Evolutionary conservation across 441 rosid genomes (phyloP).

Genomic region (Macaranga tanarius): DNA sequence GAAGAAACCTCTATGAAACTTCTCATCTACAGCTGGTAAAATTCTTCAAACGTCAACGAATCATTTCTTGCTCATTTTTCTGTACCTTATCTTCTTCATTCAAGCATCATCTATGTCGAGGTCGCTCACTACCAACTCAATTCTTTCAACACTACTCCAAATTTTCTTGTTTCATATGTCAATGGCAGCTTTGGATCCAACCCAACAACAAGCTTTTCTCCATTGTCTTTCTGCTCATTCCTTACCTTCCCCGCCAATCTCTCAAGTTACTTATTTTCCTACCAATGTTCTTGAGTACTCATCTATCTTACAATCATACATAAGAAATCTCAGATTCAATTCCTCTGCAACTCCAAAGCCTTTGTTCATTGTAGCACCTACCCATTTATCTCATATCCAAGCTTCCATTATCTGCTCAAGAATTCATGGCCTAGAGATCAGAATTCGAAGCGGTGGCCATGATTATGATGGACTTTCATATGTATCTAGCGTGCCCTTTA

Average conservation of each 20-base stretch:
- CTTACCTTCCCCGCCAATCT: conserved; percentile 17
- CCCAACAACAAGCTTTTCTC: conserved; percentile 7
- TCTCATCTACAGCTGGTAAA: no score
- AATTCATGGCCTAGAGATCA: conserved; percentile 31
- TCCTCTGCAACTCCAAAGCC: conserved; percentile 48
- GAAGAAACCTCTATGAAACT: no score
- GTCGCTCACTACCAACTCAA: background rate
- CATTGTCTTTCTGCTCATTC: conserved; percentile 23
- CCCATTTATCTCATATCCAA: conserved; percentile 46
- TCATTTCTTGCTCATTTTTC: no score
- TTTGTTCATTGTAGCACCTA: conserved; percentile 49
- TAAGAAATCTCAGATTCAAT: conserved; percentile 49
- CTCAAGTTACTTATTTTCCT: conserved; percentile 12
- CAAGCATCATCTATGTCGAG: background rate
- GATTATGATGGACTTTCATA: conserved; percentile 69
- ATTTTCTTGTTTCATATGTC: background rate
- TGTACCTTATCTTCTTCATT: no score
- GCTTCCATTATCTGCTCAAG: conserved; percentile 51
- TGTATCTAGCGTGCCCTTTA: conserved; percentile 37
- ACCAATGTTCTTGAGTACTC: conserved; percentile 8
- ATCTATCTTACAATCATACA: conserved; percentile 38
- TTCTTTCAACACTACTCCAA: background rate
- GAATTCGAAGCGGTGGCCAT: conserved; percentile 69
- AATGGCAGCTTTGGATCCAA: conserved; percentile 17
- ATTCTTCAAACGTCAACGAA: no score